phyloP scores from a whole-genome alignment of 768 basidiomycete genomes.

The Strobilomyces echinocephalus region DNA sequence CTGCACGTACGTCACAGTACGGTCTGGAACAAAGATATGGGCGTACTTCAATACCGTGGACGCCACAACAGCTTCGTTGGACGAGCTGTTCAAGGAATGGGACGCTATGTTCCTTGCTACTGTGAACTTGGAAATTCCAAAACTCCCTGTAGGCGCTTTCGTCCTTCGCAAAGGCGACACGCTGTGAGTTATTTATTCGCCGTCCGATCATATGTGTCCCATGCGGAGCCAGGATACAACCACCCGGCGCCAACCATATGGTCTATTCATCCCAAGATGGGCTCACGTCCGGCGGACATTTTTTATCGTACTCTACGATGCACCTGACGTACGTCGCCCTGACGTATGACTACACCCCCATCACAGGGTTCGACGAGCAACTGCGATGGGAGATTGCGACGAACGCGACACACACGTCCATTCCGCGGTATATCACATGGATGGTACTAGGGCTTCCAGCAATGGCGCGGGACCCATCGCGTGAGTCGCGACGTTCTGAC shows the following conservation, averaged over 20 bases:
- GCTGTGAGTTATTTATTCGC: not conserved
- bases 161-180: not conserved
- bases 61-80: too few species aligned
- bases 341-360: too few species aligned
- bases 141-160: not conserved
- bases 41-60: not conserved
- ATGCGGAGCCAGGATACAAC: not conserved
- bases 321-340: not conserved
- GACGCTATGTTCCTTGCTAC: not conserved
- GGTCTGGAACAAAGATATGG: not conserved
- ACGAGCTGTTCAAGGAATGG: not conserved
- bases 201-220: not conserved
- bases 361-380: too few species aligned
- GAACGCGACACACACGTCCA: too few species aligned
- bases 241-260: not conserved
- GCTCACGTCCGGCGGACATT: not conserved
- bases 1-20: not conserved
- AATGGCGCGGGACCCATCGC: too few species aligned
- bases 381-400: too few species aligned
- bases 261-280: not conserved
- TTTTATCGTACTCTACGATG: not conserved
- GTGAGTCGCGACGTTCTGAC: too few species aligned
- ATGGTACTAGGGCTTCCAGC: too few species aligned
- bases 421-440: too few species aligned
- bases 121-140: not conserved